Percentiles rank a stretch among this genome's conserved stretches.
Conservation (phyloP, 768 basidiomycete species). For the Leccinum truebloodii region DNA sequence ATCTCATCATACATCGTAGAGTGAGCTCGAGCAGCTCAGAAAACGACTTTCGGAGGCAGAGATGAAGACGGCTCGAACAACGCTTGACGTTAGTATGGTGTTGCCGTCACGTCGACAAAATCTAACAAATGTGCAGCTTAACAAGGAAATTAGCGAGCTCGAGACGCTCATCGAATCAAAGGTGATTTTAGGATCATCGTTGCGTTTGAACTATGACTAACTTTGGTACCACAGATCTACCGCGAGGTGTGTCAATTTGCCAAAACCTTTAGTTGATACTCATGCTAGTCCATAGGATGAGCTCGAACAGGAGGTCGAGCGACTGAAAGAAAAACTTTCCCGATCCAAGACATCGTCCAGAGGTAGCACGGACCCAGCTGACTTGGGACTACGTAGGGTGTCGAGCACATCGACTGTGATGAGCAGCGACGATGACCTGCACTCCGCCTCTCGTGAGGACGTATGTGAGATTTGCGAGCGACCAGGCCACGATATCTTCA, state of each 20-base stretch:
- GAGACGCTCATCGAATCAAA: conserved; percentile 94
- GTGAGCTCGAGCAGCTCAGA: conserved; percentile 67
- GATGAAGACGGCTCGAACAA: conserved; percentile 69
- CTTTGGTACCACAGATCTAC: conserved; percentile 59
- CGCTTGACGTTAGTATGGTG: conserved; percentile 59
- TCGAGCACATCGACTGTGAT: conserved; percentile 27
- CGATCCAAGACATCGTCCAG: conserved; percentile 58
- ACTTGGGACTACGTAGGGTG: conserved; percentile 26
- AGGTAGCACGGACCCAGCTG: conserved; percentile 42
- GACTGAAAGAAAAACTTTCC: conserved; percentile 67
- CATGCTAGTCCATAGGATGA: conserved; percentile 58
- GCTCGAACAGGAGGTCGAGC: conserved; percentile 81
- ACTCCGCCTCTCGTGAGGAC: conserved; percentile 33
- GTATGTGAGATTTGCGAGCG: conserved; percentile 88
- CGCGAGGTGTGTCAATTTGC: conserved; percentile 55
- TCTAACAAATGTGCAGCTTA: conserved; percentile 51
- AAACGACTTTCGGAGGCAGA: conserved; percentile 70
- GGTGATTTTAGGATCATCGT: conserved; percentile 41
- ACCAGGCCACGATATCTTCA: conserved; percentile 85
- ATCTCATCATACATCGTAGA: conserved; percentile 35
- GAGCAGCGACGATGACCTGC: conserved; percentile 24
- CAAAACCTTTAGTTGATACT: conserved; percentile 6
- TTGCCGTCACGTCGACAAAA: not conserved
- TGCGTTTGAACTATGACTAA: conserved; percentile 6
- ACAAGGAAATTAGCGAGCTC: conserved; percentile 90